These are phyloP conservation scores for Kodamaea hsintzibuensis DNA, from an alignment of 805 yeast species.

Conservation along the genomic window DNA sequence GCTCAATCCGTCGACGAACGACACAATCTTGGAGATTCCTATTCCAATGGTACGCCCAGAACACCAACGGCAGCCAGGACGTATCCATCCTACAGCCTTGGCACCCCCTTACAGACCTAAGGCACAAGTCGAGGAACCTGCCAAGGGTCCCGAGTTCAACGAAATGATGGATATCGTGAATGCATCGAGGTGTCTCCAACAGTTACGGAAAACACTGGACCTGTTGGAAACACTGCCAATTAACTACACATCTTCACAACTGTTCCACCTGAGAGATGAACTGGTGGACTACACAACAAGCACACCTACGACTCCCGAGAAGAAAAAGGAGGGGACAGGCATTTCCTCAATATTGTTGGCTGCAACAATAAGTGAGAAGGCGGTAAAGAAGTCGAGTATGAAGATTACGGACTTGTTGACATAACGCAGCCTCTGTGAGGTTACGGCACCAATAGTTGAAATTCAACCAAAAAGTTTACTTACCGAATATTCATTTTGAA, in stretches of 20 bases:
- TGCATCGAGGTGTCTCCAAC: slow-evolving; percentile 39
- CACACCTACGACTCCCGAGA: slow-evolving; percentile 1
- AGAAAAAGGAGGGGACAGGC: slow-evolving; percentile 15
- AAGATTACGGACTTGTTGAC: slow-evolving; percentile 33
- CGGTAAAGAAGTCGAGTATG: slow-evolving; percentile 21
- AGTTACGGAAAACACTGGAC: slow-evolving; percentile 18
- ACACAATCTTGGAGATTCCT: not conserved
- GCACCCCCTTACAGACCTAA: not conserved
- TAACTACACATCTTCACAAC: not conserved
- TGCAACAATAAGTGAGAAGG: slow-evolving; percentile 19
- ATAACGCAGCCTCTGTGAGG: not conserved
- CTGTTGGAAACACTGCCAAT: slow-evolving; percentile 14
- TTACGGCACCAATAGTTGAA: not conserved
- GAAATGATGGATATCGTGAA: slow-evolving; percentile 34
- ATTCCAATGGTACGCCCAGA: not conserved
- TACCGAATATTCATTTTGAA: not conserved
- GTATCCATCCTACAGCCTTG: not conserved
- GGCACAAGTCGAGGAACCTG: not conserved
- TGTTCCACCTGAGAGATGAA: not conserved
- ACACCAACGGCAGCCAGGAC: not conserved
- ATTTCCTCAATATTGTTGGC: slow-evolving; percentile 35
- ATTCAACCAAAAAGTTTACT: not conserved
- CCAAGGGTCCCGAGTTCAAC: not conserved
- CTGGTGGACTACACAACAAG: not conserved
- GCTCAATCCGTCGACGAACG: not conserved